Evolutionary conservation across 129 eudicot species (phyloP).

Genomic region (Artemisia tridentata): DNA sequence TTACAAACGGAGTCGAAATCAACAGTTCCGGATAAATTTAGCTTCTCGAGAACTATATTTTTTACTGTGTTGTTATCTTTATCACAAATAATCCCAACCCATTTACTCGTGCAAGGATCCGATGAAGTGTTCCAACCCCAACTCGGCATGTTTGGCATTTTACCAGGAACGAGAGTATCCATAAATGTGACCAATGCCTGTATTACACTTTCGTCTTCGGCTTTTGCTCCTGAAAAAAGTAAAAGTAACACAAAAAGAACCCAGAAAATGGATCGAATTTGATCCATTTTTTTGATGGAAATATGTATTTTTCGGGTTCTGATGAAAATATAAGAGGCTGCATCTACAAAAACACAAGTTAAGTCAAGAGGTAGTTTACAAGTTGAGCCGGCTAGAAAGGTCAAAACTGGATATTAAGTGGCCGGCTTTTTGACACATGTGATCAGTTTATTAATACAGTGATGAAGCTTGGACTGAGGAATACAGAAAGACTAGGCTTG

Average conservation of each 20-base stretch:
- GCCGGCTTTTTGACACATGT: slow-evolving; percentile 26
- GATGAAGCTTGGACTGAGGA: slow-evolving; percentile 1
- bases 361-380: slow-evolving; percentile 12
- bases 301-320: not conserved
- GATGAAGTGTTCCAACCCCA: slow-evolving; percentile 72
- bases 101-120: slow-evolving; percentile 57
- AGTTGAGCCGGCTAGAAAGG: slow-evolving; percentile 16
- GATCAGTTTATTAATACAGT: not conserved
- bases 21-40: slow-evolving; percentile 47
- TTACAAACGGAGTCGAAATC: slow-evolving; percentile 49
- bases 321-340: slow-evolving; percentile 18
- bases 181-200: slow-evolving; percentile 51
- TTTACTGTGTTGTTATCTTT: slow-evolving; percentile 29
- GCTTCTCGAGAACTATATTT: slow-evolving; percentile 53
- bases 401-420: not conserved
- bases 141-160: slow-evolving; percentile 13
- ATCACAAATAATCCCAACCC: slow-evolving; percentile 64
- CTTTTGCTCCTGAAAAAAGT: slow-evolving; percentile 26
- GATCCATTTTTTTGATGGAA: slow-evolving; percentile 25
- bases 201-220: slow-evolving; percentile 45
- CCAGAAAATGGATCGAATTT: slow-evolving; percentile 20
- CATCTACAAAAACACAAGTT: slow-evolving; percentile 11
- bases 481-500: slow-evolving; percentile 7
- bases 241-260: slow-evolving; percentile 20
- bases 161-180: slow-evolving; percentile 50